Base-by-base conservation (phyloP, 2,329 filamentous ascomycete genomes). In the Aureobasidium sp. region DNA sequence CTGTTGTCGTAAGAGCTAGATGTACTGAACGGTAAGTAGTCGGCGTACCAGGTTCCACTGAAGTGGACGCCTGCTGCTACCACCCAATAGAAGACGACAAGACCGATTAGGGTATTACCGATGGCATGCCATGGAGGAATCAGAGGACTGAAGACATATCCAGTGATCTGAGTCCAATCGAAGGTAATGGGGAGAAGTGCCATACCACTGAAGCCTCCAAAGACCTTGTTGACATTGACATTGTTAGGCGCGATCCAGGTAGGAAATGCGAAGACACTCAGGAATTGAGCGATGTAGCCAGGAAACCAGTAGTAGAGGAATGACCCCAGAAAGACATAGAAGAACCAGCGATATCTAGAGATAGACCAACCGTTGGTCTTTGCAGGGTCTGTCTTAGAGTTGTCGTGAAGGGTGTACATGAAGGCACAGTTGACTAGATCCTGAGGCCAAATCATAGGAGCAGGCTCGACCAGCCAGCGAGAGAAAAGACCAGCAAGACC, bases 261-360 rank as follows among this genome's bases (percentile, higher is more conserved):
- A 63, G 94, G 79, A 63, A 94, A 87, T 72, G 86, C 94, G 79
- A 95, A 95, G 73, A 92, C 93, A 73, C 89, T 93, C 67, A 95
- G 79, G 1, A 89, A 90, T 16, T 91, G 90, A 78, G 92, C 86
- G 50, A 95, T 77, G 13, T 95, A 79, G 8, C 90, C 90, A 0
- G 91, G 91, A 1, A 95, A 77, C 72, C 94, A 94, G 76, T 95
- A 95, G 74, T 92, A 95, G n/a, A 83, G 71, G 66, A 92, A 92
- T 0, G 87, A 85, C 6, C 80, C 82, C 3, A 82, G 71, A 79
- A 88, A 91, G 39, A 92, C 83, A 49, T 85, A 77, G 67, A 89
- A 85, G 75, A 95, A 96, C 75, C 94, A 94, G 66, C 86, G 88
- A 82, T 90, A 93, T 55, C 90, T 81, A 66, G 87, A 90, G 54